Evolutionary conservation across 139 green algal genomes (phyloP), one percentile per base, ranked within the genome.

Genomic region (Chlamydomonas schloesseri): DNA sequence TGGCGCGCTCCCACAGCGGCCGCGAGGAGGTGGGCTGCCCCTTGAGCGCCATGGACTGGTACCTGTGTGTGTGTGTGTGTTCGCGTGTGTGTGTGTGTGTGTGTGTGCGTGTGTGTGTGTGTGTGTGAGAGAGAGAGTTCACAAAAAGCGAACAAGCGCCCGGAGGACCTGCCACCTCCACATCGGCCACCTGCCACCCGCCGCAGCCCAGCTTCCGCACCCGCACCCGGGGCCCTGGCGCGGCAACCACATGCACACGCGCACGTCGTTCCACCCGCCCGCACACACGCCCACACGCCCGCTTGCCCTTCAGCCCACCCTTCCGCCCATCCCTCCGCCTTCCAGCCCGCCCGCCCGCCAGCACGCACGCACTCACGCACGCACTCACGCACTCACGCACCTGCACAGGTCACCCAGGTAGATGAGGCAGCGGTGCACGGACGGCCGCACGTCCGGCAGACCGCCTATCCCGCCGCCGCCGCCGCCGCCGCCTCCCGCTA

Each of bases 351-450:
- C 28, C 65, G 36, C 37, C 1, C 28, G 24, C 11, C 62, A 31
- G 26, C 24, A 33, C 24, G 28, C 18, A 69, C 24, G 11, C 24
- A 17, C 62, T 2, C 28, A 33, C 62, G 13, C 24, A 31, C 42
- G 42, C 42, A 31, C 26, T 1, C 62, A 31, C 28, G 26, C 28
- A 77, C 17, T 37, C 37, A 36, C 53, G 60, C 91, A 94, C 53
- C 91, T 83, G 64, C 82, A 86, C 57, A 96, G 73, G 76, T 97
- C 94, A 0, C 95, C 95, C 21, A 97, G 73, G 90, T 93, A 96
- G 36, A 96, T 90, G 23, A 96, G 91, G 90, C 95, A 96, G 74
- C 92, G 92, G 64, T 93, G 89, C 67, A 90, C 84, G 42, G 72
- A 82, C 24, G 70, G 23, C 67, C 58, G 46, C 10, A 23, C 69